Percentiles rank a stretch among this genome's conserved stretches.
Conservation (phyloP, 2,329 filamentous ascomycete genomes). For the Penicillium sp. region DNA sequence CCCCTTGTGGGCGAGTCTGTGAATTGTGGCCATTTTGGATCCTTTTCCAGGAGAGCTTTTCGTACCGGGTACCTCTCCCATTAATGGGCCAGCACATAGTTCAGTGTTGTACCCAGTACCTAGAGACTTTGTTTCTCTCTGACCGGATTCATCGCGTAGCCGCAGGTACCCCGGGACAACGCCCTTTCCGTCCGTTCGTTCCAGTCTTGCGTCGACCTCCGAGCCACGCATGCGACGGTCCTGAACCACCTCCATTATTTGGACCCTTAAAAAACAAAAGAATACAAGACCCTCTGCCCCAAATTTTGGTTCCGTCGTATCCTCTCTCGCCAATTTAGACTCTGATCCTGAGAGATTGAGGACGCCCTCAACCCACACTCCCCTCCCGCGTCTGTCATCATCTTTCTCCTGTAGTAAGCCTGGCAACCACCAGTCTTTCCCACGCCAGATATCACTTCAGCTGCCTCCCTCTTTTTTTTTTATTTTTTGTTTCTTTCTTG, state of each 20-base stretch:
- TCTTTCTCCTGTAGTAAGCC: conserved; percentile 3
- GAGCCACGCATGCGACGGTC: background rate
- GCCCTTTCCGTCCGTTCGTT: background rate
- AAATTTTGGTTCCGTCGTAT: too few species aligned
- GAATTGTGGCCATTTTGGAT: conserved; percentile 5
- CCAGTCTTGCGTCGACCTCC: background rate
- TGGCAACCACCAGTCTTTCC: conserved; percentile 2
- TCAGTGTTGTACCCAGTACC: background rate
- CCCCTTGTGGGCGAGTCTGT: conserved; percentile 8
- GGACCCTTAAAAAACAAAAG: too few species aligned
- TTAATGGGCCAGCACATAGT: background rate
- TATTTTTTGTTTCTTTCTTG: too few species aligned
- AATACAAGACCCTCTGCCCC: too few species aligned
- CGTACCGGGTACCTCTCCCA: background rate
- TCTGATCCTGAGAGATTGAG: too few species aligned
- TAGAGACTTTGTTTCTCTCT: background rate
- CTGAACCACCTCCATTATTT: background rate
- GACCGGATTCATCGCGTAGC: background rate
- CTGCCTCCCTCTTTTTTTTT: conserved; percentile 8
- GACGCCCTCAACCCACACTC: too few species aligned
- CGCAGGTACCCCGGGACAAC: background rate
- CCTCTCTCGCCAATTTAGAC: too few species aligned
- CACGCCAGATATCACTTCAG: conserved; percentile 10
- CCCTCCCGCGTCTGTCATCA: background rate
- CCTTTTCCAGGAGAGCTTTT: background rate